Base-by-base conservation (phyloP, 1,284 basidiomycete genomes). In the Melampsora medusae region DNA sequence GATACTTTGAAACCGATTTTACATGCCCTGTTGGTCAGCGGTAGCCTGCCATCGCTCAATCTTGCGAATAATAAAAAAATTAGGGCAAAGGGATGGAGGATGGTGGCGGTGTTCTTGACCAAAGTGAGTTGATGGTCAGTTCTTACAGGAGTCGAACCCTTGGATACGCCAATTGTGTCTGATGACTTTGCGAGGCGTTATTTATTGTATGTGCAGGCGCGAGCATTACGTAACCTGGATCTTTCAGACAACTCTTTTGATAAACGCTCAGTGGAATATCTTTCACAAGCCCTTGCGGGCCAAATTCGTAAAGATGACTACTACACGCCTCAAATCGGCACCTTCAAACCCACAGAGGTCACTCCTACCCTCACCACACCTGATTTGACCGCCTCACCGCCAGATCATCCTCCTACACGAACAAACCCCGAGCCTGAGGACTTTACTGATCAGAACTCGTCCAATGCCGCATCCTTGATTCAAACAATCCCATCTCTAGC, bases 211-310 rank as follows among this genome's bases (percentile, higher is more conserved):
- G 12, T 33, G 19, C 77, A 92, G 90, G 89, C 93, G 1, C 88
- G 87, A 79, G 88, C 85, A 66, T 84, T 98, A 14, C 89, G 87
- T 77, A 96, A 93, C 80, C 83, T 98, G 46, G 95, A 99, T 82
- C 83, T 99, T 31, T 95, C 93, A 1, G 92, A 93, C 78, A 97
- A 92, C 79, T 83, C 85, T 1, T 84, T 98, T 79, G 94, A 98
- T 82, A 92, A 91, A 81, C 90, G 89, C 80, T 86, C 90, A 0
- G 85, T 93, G 25, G 93, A 97, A 78, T 91, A 90, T 78, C 87
- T 97, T 53, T 89, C 92, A 0, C 87, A 87, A 48, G 89, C 91
- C 17, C 77, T 84, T 65, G 68, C 79, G 0, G 81, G 80, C 42
- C 74, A 77, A 33, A 67, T 77, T 33, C 76, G 67, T 22, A 73